Evolutionary conservation across 345 rosid genomes (phyloP).

Genomic region (Streptanthus diversifolius): DNA sequence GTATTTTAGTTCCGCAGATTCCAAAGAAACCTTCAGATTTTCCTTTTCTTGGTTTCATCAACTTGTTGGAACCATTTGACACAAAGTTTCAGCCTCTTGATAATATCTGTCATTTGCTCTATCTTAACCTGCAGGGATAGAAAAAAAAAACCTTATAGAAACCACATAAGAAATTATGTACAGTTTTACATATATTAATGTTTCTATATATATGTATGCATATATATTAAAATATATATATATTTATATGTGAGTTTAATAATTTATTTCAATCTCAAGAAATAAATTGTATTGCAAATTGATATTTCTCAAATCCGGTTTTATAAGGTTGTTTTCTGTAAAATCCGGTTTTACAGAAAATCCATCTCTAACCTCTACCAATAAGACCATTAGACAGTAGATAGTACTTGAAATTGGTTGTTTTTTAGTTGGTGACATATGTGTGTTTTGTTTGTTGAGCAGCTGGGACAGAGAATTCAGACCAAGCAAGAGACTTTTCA

Average conservation of each 20-base stretch:
- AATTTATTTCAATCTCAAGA: no score
- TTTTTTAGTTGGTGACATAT: neutral
- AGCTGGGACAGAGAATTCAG: conserved; percentile 92
- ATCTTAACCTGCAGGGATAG: conserved; percentile 49
- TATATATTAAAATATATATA: no score
- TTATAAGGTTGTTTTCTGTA: no score
- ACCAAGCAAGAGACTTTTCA: conserved; percentile 67
- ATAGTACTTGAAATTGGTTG: neutral
- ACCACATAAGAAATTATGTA: no score
- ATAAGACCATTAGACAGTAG: neutral
- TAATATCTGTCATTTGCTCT: conserved; percentile 53
- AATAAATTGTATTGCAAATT: no score
- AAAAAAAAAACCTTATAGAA: no score
- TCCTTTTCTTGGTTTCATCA: conserved; percentile 58
- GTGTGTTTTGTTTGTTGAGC: conserved; percentile 30
- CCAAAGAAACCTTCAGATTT: conserved; percentile 46
- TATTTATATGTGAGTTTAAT: no score
- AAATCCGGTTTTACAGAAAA: no score
- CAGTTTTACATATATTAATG: no score
- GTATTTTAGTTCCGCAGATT: conserved; percentile 51
- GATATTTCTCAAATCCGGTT: no score
- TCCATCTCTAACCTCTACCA: neutral
- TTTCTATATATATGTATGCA: no score
- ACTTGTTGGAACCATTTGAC: conserved; percentile 72
- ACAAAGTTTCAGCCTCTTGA: conserved; percentile 65